Percentiles rank a stretch among this genome's conserved stretches.
phyloP scores from a whole-genome alignment of 139 green algal species.

The Yamagishiella unicocca region DNA sequence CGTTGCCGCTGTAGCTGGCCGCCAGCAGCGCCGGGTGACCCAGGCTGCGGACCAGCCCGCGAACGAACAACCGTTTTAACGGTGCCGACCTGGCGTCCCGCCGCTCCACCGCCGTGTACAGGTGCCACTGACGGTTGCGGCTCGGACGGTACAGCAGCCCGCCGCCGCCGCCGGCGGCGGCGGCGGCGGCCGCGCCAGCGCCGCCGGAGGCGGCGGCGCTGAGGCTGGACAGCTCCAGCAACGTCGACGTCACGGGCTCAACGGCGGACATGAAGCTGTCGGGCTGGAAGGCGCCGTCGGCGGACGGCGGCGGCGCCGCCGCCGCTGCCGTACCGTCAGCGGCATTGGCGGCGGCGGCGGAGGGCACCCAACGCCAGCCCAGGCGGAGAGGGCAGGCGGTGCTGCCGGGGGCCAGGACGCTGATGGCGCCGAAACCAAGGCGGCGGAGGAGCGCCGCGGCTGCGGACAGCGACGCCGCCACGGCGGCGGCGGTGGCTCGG shows the following conservation, averaged over 20 bases:
- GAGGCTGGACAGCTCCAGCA: slow-evolving; percentile 90
- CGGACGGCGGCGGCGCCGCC: neutral
- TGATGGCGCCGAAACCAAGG: slow-evolving; percentile 35
- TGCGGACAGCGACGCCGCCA: neutral
- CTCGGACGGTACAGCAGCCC: slow-evolving; percentile 76
- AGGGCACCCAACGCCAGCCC: slow-evolving; percentile 33
- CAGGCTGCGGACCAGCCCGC: slow-evolving; percentile 82
- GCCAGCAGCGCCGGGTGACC: slow-evolving; percentile 76
- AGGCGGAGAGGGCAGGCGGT: slow-evolving; percentile 21
- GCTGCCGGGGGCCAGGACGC: slow-evolving; percentile 33
- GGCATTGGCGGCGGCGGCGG: neutral
- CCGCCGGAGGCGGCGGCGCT: neutral
- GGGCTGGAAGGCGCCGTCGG: slow-evolving; percentile 3
- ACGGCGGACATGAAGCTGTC: slow-evolving; percentile 56
- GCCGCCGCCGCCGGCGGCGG: neutral
- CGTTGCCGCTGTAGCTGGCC: slow-evolving; percentile 79
- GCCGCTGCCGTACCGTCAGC: neutral
- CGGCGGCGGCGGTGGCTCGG: slow-evolving; percentile 25
- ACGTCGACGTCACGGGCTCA: slow-evolving; percentile 71
- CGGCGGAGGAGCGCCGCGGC: neutral
- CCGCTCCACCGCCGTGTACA: slow-evolving; percentile 82
- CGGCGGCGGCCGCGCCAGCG: neutral
- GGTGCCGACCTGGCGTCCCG: slow-evolving; percentile 59
- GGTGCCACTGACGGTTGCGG: slow-evolving; percentile 93
- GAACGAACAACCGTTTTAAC: slow-evolving; percentile 87